Conservation (phyloP, 2,329 filamentous ascomycete genomes). For the Botrytis fragariae region DNA sequence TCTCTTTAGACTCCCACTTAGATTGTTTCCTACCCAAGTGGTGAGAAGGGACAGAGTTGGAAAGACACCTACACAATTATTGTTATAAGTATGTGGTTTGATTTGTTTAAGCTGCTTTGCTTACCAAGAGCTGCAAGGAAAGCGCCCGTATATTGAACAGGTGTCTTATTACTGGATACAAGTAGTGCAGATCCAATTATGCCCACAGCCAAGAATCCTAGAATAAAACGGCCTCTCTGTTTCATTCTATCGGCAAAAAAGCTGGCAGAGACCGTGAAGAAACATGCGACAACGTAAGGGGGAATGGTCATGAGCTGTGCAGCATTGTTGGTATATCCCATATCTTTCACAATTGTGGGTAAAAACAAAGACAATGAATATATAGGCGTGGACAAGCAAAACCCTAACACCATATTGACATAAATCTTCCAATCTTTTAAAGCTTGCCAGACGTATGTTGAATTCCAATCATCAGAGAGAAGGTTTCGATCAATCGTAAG, state of each 20-base stretch:
- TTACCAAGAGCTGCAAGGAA: slow-evolving; percentile 70
- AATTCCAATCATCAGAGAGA: slow-evolving; percentile 61
- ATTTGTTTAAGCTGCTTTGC: slow-evolving; percentile 28
- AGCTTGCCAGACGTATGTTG: slow-evolving; percentile 57
- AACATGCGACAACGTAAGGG: slow-evolving; percentile 61
- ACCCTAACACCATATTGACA: slow-evolving; percentile 51
- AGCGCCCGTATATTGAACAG: slow-evolving; percentile 74
- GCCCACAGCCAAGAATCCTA: slow-evolving; percentile 63
- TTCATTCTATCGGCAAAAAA: slow-evolving; percentile 71
- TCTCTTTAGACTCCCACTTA: slow-evolving; percentile 87
- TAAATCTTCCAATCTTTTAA: slow-evolving; percentile 55
- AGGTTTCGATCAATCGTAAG: slow-evolving; percentile 68
- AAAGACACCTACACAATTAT: slow-evolving; percentile 63
- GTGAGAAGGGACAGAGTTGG: slow-evolving; percentile 81
- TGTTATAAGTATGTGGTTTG: not conserved
- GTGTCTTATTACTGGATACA: slow-evolving; percentile 58
- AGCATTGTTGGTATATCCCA: slow-evolving; percentile 55
- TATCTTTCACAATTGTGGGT: slow-evolving; percentile 45
- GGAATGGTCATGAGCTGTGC: slow-evolving; percentile 50
- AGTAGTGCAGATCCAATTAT: slow-evolving; percentile 78
- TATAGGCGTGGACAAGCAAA: slow-evolving; percentile 54
- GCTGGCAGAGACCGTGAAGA: slow-evolving; percentile 65
- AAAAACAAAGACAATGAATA: slow-evolving; percentile 46
- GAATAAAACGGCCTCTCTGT: slow-evolving; percentile 68
- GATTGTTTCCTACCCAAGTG: slow-evolving; percentile 82